Evolutionary conservation across 331 rosid genomes (phyloP), one percentile per base, ranked within the genome.

Genomic region (Quercus tomentella): DNA sequence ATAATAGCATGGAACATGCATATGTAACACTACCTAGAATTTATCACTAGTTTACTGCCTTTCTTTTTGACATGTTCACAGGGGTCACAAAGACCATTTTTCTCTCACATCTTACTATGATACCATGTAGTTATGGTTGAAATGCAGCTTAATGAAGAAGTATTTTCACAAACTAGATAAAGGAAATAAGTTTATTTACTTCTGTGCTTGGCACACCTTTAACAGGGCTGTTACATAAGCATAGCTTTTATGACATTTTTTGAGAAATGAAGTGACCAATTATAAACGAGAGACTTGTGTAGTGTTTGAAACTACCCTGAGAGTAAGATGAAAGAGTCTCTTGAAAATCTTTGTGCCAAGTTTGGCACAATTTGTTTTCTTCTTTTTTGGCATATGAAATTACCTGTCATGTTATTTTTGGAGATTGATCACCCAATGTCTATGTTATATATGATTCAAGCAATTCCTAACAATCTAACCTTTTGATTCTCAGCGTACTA

Each of bases 401-500:
- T 65, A 1, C 70, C 66, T 65, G 49, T 67, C 79, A 26, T 57
- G 7, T 77, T 55, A 21, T 56, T 54, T 56, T 65, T 72, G 65
- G 61, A 45, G 51, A 56, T 76, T 37, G 12, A 75, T 73, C 49
- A 49, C 62, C 41, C 21, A 49, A 22, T 72, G 41, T 55, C 58
- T 45, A 25, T 73, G 69, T 52, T 30, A 26, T 49, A 33, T 17
- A 67, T 35, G 28, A 33, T 14, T 67, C 12, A 10, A 65, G 73
- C 63, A 69, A 83, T 75, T 76, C 23, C 72, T 69, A 74, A 37
- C 72, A 52, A 25, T 79, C 28, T 25, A 56, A 70, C 82, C 67
- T 74, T 61, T 51, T 74, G 68, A 49, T 79, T 84, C 31, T 43
- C 91, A 95, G 99, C 82, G 56, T 49, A 7, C 68, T 25, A 90